A percentile compares a stretch with the other conserved stretches of the same genome.
Evolutionary conservation across 139 green algal species (phyloP).

Genomic region (Spirogloea muscicola): DNA sequence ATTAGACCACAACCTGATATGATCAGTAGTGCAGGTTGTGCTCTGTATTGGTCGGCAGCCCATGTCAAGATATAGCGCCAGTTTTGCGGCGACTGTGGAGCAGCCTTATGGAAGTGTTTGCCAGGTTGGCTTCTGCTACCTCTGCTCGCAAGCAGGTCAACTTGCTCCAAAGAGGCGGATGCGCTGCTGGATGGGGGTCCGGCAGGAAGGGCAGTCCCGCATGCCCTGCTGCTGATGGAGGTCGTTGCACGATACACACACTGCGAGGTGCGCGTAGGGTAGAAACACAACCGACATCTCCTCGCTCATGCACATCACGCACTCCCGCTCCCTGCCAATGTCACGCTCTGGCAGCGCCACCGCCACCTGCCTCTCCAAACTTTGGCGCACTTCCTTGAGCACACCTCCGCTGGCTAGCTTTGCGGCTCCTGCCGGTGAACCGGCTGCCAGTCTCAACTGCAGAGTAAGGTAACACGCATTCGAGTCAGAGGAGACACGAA

Average conservation of each 20-base stretch:
- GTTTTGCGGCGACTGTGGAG: no score
- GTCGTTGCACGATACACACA: constrained; percentile 21
- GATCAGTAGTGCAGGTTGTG: no score
- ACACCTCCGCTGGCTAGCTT: background rate
- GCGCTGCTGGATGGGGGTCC: constrained; percentile 4
- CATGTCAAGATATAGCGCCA: no score
- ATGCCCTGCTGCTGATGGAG: constrained; percentile 10
- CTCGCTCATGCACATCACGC: constrained; percentile 46
- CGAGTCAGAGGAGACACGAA: background rate
- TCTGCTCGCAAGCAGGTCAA: no score
- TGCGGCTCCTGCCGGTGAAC: background rate
- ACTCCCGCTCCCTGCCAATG: constrained; percentile 24
- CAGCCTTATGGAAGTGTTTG: no score
- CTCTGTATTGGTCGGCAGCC: no score
- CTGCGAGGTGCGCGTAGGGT: constrained; percentile 27
- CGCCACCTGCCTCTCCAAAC: background rate
- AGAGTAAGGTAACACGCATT: no score
- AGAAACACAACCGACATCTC: constrained; percentile 37
- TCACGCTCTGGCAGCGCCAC: background rate
- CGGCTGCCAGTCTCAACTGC: no score
- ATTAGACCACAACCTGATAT: no score
- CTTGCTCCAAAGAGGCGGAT: constrained; percentile 25
- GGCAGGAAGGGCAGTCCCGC: constrained; percentile 23
- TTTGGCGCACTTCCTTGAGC: background rate
- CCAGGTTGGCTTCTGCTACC: no score